phyloP scores from a whole-genome alignment of 2,329 filamentous ascomycete genomes.

The Cryoendolithus antarcticus region DNA sequence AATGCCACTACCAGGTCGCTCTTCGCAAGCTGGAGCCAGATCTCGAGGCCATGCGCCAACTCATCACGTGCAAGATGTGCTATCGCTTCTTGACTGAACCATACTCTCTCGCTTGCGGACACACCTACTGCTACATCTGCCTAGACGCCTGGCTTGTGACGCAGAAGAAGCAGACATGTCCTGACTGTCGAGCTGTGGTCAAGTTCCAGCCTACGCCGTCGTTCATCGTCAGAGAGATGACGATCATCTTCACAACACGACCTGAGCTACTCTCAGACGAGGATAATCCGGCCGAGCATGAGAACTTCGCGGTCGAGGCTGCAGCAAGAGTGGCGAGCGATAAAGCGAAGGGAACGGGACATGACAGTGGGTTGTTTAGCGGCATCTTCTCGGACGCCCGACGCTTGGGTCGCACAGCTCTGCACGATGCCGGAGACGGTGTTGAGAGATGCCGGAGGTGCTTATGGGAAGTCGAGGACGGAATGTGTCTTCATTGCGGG shows the following conservation, averaged over 20 bases:
- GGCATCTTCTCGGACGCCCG: slow-evolving; percentile 39
- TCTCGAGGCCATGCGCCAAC: slow-evolving; percentile 46
- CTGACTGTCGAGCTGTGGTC: slow-evolving; percentile 52
- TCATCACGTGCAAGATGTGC: slow-evolving; percentile 58
- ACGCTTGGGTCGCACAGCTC: slow-evolving; percentile 24
- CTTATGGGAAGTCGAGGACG: slow-evolving; percentile 51
- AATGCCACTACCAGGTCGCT: slow-evolving; percentile 1
- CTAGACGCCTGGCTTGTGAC: slow-evolving; percentile 35
- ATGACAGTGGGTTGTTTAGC: slow-evolving; percentile 49
- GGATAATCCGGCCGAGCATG: slow-evolving; percentile 51
- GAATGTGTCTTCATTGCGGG: slow-evolving; percentile 42
- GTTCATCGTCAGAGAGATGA: slow-evolving; percentile 53
- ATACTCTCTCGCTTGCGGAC: slow-evolving; percentile 54
- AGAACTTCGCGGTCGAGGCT: slow-evolving; percentile 45
- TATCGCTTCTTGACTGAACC: slow-evolving; percentile 57
- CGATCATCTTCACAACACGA: slow-evolving; percentile 48
- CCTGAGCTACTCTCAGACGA: slow-evolving; percentile 49
- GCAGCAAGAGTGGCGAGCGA: slow-evolving; percentile 48
- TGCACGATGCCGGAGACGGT: slow-evolving; percentile 47
- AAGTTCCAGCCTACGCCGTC: slow-evolving; percentile 49
- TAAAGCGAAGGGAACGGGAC: slow-evolving; percentile 33
- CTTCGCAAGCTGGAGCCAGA: slow-evolving; percentile 24
- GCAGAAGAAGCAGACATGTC: slow-evolving; percentile 51
- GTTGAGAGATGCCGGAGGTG: slow-evolving; percentile 53
- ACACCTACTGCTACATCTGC: slow-evolving; percentile 58